These are phyloP conservation scores for Anthostomella pinea DNA, from an alignment of 2,329 filamentous ascomycete species.

Conservation along the genomic window DNA sequence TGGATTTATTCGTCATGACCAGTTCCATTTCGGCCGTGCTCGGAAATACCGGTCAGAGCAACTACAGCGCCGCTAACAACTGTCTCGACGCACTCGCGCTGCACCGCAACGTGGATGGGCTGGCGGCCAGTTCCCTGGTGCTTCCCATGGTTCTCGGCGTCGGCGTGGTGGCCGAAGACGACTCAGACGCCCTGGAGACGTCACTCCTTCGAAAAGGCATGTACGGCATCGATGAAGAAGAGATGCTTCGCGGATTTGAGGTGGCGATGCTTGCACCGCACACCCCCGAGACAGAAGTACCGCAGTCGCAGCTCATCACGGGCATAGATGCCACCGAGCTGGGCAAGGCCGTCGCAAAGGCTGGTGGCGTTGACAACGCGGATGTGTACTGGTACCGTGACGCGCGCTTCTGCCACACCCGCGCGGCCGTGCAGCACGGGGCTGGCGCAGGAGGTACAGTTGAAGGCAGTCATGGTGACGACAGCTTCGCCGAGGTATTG, in stretches of 20 bases:
- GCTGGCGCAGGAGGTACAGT: constrained; percentile 2
- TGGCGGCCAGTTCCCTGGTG: constrained; percentile 4
- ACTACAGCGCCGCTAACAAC: constrained; percentile 14
- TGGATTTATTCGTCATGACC: constrained; percentile 16
- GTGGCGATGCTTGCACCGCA: constrained; percentile 26
- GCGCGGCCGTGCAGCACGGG: constrained; percentile 14
- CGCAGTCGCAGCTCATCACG: constrained; percentile 16
- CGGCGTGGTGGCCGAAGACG: constrained; percentile 21
- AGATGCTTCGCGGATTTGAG: constrained; percentile 26
- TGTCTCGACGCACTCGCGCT: constrained; percentile 12
- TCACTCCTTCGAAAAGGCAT: constrained; percentile 26
- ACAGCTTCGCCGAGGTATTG: constrained; percentile 5
- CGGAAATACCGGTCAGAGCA: constrained; percentile 9
- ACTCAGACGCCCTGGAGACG: constrained; percentile 18
- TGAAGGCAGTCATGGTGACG: constrained; percentile 5
- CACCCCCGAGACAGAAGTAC: not conserved
- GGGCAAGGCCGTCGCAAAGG: constrained; percentile 11
- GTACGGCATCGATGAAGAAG: constrained; percentile 30
- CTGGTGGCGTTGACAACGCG: constrained; percentile 5
- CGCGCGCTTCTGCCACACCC: constrained; percentile 20
- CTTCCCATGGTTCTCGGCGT: constrained; percentile 21
- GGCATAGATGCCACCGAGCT: constrained; percentile 21
- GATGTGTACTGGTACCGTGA: constrained; percentile 30
- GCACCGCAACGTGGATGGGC: constrained; percentile 1
- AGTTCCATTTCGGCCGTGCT: constrained; percentile 11